A percentile compares a stretch with the other conserved stretches of the same genome.
Evolutionary conservation across 2,329 filamentous ascomycete genomes (phyloP).

Genomic region (Cadophora malorum): DNA sequence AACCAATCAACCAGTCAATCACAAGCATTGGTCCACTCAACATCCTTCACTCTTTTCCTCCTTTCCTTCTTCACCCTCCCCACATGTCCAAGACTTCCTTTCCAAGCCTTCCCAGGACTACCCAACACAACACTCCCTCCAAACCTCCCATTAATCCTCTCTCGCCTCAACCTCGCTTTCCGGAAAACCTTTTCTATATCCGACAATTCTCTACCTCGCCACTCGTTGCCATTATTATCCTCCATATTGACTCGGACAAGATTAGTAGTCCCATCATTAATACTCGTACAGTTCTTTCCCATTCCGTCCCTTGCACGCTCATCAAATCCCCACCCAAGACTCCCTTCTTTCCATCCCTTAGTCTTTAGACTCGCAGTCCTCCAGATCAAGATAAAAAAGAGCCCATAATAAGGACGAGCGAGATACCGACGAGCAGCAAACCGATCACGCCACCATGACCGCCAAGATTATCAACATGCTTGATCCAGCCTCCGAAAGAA

Average conservation of each 20-base stretch:
- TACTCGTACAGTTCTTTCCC: background rate
- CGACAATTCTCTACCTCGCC: constrained; percentile 4
- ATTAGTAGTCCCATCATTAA: background rate
- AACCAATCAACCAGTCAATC: constrained; percentile 8
- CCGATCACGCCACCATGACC: background rate
- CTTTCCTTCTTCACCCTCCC: background rate
- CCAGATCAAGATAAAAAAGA: constrained; percentile 22
- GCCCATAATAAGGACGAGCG: background rate
- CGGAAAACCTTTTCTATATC: constrained; percentile 14
- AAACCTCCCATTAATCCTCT: background rate
- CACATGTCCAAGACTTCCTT: background rate
- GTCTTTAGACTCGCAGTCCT: background rate
- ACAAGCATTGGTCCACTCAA: constrained; percentile 10
- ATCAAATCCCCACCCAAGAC: constrained; percentile 12
- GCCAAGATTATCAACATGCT: constrained; percentile 4
- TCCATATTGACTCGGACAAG: background rate
- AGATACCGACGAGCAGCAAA: background rate
- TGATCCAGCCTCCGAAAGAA: background rate
- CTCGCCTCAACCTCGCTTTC: background rate
- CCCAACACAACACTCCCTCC: background rate
- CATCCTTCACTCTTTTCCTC: background rate
- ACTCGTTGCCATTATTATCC: background rate
- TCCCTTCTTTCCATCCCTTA: background rate
- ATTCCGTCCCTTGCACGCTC: fast-evolving
- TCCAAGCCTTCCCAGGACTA: constrained; percentile 9